Percentiles rank a stretch among this genome's conserved stretches.
Conservation (phyloP, 2,329 filamentous ascomycete genomes). For the Aspergillus carbonarius region DNA sequence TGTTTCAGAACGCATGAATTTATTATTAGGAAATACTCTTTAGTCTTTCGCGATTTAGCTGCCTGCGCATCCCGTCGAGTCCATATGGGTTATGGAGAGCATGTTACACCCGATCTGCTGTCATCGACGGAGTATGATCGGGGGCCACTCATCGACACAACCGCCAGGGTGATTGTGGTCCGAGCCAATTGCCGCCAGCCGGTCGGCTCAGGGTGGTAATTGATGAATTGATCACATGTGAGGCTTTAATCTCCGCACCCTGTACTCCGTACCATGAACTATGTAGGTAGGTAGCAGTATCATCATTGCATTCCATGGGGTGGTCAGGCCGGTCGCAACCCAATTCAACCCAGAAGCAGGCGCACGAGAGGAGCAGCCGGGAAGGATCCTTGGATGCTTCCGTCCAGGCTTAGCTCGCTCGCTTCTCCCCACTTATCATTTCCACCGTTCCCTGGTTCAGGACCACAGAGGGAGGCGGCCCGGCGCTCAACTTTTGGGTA, state of each 20-base stretch:
- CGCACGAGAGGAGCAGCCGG: slow-evolving; percentile 5
- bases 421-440: slow-evolving; percentile 15
- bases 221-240: not conserved
- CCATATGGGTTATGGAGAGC: not conserved
- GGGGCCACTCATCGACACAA: too few species aligned
- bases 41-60: not conserved
- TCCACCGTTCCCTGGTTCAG: slow-evolving; percentile 11
- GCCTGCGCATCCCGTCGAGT: not conserved
- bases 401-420: slow-evolving; percentile 6
- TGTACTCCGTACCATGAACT: not conserved
- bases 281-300: too few species aligned
- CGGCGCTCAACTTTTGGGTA: slow-evolving; percentile 10
- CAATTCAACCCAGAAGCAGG: not conserved
- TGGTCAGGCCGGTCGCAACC: not conserved
- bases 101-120: not conserved
- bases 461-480: slow-evolving; percentile 1
- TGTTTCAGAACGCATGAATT: slow-evolving; percentile 15
- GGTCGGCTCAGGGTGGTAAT: not conserved
- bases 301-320: not conserved
- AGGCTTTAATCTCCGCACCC: not conserved
- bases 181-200: not conserved
- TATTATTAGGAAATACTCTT: not conserved
- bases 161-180: not conserved
- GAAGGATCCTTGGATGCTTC: slow-evolving; percentile 13
- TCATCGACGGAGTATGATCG: not conserved